phyloP scores from a whole-genome alignment of 257 asterid genomes.

The Parsonsia alboflavescens region DNA sequence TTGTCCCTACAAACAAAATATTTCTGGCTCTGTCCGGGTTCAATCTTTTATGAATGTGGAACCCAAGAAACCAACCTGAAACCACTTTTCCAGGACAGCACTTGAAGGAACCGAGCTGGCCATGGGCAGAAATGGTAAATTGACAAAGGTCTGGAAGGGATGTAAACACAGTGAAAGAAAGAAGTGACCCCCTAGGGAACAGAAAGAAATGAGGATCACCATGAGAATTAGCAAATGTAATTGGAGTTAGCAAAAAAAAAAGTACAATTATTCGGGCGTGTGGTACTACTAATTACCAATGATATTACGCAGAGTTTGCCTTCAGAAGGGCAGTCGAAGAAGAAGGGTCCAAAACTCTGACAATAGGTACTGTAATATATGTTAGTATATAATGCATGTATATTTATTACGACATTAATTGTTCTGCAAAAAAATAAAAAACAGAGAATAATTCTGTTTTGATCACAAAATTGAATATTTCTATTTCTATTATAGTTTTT shows the following conservation, averaged over 20 bases:
- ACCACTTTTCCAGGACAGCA: neutral
- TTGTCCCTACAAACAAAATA: no score
- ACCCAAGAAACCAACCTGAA: no score
- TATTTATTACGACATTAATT: neutral
- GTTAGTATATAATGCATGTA: neutral
- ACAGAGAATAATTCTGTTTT: no score
- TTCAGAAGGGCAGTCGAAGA: conserved; percentile 14
- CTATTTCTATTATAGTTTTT: no score
- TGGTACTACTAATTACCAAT: conserved; percentile 12
- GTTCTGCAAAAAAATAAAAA: no score
- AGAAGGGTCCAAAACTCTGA: neutral
- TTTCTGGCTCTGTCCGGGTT: no score
- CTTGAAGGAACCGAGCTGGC: neutral
- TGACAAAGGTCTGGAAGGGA: neutral
- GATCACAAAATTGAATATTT: no score
- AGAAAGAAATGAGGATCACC: conserved; percentile 29
- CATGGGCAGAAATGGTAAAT: neutral
- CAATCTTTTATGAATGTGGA: no score
- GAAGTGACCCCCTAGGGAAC: conserved; percentile 3
- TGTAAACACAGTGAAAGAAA: conserved; percentile 1
- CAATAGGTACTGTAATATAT: neutral
- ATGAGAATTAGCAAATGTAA: neutral
- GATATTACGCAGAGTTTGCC: conserved; percentile 12
- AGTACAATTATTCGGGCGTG: neutral
- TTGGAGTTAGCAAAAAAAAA: neutral